Percentiles rank a stretch among this genome's conserved stretches.
Evolutionary conservation across 116 monocot species (phyloP).

Genomic region (Posidonia oceanica): DNA sequence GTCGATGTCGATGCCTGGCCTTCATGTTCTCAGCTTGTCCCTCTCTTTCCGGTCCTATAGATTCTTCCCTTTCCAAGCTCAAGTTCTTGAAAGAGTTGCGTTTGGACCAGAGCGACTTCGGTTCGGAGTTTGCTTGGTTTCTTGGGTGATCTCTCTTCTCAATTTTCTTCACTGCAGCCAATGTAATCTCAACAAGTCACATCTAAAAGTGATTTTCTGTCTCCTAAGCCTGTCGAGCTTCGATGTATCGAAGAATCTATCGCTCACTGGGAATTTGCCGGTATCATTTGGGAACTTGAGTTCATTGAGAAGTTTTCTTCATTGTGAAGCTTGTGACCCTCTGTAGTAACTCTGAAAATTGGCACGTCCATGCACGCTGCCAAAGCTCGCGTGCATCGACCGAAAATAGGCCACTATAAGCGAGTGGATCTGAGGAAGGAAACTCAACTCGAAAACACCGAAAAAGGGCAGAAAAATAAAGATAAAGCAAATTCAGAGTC

Average conservation of each 20-base stretch:
- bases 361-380: no score
- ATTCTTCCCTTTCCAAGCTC: constrained; percentile 25
- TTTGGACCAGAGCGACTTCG: constrained; percentile 35
- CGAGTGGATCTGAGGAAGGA: no score
- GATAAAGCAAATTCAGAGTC: no score
- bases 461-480: no score
- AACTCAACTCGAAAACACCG: no score
- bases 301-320: constrained; percentile 8
- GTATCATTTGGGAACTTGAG: constrained; percentile 22
- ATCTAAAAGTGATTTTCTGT: constrained; percentile 36
- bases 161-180: constrained; percentile 20
- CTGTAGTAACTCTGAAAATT: no score
- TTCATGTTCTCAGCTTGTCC: constrained; percentile 37
- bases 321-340: no score
- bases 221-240: constrained; percentile 24
- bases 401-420: no score
- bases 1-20: constrained; percentile 14
- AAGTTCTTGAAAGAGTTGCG: constrained; percentile 20
- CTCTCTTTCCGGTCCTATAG: constrained; percentile 36
- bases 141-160: constrained; percentile 39
- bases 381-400: no score
- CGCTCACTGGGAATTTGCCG: constrained; percentile 42
- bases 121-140: constrained; percentile 31
- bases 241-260: constrained; percentile 36
- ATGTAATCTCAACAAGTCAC: constrained; percentile 25